Evolutionary conservation across 768 basidiomycete genomes (phyloP).

Genomic region (Tulasnella sp.): DNA sequence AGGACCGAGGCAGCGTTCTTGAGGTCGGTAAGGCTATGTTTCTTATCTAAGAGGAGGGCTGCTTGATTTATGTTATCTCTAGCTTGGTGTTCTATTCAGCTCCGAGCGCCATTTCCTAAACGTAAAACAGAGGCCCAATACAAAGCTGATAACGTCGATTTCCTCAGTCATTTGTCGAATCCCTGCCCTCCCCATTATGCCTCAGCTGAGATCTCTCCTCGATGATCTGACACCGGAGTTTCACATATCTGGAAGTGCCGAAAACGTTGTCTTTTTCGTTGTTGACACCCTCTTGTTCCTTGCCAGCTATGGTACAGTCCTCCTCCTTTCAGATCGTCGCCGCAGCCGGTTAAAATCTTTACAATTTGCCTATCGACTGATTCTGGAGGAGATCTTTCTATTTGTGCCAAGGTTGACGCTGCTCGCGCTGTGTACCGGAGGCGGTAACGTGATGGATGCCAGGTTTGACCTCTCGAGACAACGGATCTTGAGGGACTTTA

Average conservation of each 20-base stretch:
- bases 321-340: not conserved
- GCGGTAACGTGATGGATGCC: not conserved
- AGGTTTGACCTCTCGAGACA: not conserved
- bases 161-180: not conserved
- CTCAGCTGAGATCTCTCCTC: not conserved
- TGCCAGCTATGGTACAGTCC: not conserved
- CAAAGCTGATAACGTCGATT: too few relatives aligned
- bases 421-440: not conserved
- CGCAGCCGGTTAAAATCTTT: not conserved
- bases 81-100: not conserved
- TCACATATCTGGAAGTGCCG: not conserved
- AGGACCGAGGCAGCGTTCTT: not conserved
- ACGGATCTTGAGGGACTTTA: not conserved
- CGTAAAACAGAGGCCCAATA: not conserved
- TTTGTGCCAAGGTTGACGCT: not conserved
- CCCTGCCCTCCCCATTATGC: not conserved
- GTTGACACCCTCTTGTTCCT: not conserved
- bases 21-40: not conserved
- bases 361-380: not conserved
- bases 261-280: not conserved
- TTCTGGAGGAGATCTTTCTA: not conserved
- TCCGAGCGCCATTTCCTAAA: not conserved
- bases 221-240: not conserved
- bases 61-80: not conserved
- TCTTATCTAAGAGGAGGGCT: not conserved